Base-by-base conservation (phyloP, 768 basidiomycete genomes). In the Collybiopsis luxurians region DNA sequence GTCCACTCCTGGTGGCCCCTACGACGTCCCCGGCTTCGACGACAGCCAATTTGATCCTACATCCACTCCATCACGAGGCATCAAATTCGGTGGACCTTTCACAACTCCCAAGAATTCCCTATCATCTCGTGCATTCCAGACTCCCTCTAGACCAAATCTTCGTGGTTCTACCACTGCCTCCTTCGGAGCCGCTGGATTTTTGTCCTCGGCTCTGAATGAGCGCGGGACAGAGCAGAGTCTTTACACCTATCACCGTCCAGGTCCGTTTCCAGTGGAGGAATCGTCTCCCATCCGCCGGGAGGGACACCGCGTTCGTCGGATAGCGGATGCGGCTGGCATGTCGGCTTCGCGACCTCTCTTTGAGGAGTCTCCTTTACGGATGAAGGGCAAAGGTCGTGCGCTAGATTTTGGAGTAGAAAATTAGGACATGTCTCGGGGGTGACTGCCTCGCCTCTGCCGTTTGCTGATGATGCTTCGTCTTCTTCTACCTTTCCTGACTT, bases 1-100 rank as follows among this genome's bases (percentile, higher is more conserved):
- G 26, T 69, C 64, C 47, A 75, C 75, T 7, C 77, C 79, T 28
- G 67, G 45, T 21, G 63, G 73, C 31, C 64, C 71, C 28, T 66
- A 71, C 47, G 77, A 78, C 39, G 47, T 59, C 17, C 69, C 60
- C 47, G 63, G 56, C 3, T 69, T 69, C 21, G 83, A 86, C 17
- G 83, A 83, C 40, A 73, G 77, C 4, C 81, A 84, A 1, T 92
- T 90, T 64, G 89, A 92, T 67, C 89, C 89, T 4, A 84, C 85
- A 24, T 87, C 88, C 19, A 91, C 90, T 9, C 90, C 90, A 3
- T 91, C 90, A n/a, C 76, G 90, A 43, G 88, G 89, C 3, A 84
- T 90, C 62, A 83, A 75, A 63, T 84, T 89, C 62, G 76, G 76
- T 42, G 70, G 69, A 11, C 65, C 84, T 2, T 86, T 86, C 63